Percentiles rank a stretch among this genome's conserved stretches.
Conservation (phyloP, 148 eudicot genomes). For the Spergularia marina region DNA sequence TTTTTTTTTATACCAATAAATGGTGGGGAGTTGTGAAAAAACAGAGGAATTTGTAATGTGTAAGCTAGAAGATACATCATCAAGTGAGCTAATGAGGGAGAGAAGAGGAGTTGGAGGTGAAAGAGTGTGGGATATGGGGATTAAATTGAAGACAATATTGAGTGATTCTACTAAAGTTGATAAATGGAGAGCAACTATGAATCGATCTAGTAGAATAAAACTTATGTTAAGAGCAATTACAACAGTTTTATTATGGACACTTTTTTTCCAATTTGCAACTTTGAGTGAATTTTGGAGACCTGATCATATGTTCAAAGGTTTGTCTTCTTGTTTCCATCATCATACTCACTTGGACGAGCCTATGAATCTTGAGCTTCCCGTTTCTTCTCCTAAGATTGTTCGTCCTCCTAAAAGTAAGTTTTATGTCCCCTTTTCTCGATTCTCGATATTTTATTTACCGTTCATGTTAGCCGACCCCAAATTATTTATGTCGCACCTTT, state of each 20-base stretch:
- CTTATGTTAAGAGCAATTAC: slow-evolving; percentile 49
- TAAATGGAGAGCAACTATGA: slow-evolving; percentile 40
- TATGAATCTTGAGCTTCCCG: slow-evolving; percentile 17
- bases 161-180: slow-evolving; percentile 28
- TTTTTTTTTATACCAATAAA: no score
- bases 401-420: slow-evolving; percentile 62
- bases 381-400: slow-evolving; percentile 22
- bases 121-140: slow-evolving; percentile 29
- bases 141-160: slow-evolving; percentile 38
- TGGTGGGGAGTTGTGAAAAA: slow-evolving; percentile 24
- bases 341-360: slow-evolving; percentile 23
- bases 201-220: slow-evolving; percentile 35
- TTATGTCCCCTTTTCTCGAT: no score
- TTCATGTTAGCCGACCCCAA: neutral
- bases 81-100: slow-evolving; percentile 23
- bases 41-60: slow-evolving; percentile 38
- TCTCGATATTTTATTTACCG: neutral
- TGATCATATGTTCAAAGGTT: slow-evolving; percentile 42
- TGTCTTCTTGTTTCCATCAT: slow-evolving; percentile 49
- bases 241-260: slow-evolving; percentile 42
- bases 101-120: slow-evolving; percentile 20
- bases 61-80: slow-evolving; percentile 29
- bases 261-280: slow-evolving; percentile 41
- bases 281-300: slow-evolving; percentile 54
- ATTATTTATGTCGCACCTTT: no score